These are phyloP conservation scores for Leccinum arenicola DNA, from an alignment of 768 basidiomycete genomes.

Conservation along the genomic window DNA sequence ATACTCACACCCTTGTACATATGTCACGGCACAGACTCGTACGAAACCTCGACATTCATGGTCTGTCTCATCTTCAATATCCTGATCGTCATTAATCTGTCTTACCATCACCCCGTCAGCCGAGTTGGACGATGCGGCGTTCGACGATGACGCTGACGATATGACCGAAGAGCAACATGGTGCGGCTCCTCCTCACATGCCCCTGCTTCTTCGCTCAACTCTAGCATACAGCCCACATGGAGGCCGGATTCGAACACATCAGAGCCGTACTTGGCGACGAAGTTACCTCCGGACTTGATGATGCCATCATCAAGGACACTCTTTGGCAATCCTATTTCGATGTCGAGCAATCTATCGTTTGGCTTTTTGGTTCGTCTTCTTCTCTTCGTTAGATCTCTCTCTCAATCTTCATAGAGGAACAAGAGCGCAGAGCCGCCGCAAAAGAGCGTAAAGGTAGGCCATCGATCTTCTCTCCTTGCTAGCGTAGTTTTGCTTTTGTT, in stretches of 20 bases:
- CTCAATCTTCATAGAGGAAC: slow-evolving; percentile 52
- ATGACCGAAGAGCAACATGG: slow-evolving; percentile 84
- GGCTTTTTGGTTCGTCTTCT: slow-evolving; percentile 62
- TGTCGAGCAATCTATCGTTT: slow-evolving; percentile 69
- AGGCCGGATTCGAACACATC: slow-evolving; percentile 66
- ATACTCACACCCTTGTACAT: slow-evolving; percentile 4
- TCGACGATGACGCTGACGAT: slow-evolving; percentile 76
- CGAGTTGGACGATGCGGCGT: slow-evolving; percentile 80
- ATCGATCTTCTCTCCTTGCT: slow-evolving; percentile 22
- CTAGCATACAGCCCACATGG: slow-evolving; percentile 57
- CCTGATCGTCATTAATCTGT: background rate
- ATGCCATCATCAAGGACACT: slow-evolving; percentile 70
- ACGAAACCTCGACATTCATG: slow-evolving; percentile 78
- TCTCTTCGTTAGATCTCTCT: background rate
- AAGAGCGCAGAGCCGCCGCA: slow-evolving; percentile 57
- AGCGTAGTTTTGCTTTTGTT: slow-evolving; percentile 36
- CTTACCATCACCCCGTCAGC: slow-evolving; percentile 42
- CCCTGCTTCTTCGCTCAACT: slow-evolving; percentile 7
- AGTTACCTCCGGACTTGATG: slow-evolving; percentile 63
- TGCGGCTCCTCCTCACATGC: slow-evolving; percentile 30
- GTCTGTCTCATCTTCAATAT: slow-evolving; percentile 32
- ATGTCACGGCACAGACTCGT: slow-evolving; percentile 93
- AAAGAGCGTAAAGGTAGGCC: slow-evolving; percentile 85
- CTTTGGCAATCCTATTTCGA: slow-evolving; percentile 92
- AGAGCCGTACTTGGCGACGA: slow-evolving; percentile 65